These are phyloP conservation scores for Stagonosporopsis rhizophila DNA, from an alignment of 2,329 filamentous ascomycete genomes.

Conservation along the genomic window DNA sequence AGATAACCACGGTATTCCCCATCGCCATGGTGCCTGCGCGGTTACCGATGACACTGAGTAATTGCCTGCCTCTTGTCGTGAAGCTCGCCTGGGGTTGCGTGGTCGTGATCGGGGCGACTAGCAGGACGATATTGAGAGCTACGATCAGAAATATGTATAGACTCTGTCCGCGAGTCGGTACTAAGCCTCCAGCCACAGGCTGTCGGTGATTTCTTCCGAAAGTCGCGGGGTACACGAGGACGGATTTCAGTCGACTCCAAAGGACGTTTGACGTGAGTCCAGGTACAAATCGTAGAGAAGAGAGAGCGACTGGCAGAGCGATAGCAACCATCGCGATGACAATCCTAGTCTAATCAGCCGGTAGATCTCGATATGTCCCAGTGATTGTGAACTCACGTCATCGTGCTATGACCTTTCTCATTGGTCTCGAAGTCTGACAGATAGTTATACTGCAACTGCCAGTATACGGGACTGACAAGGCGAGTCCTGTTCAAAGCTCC, in stretches of 20 bases:
- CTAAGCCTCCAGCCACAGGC: neutral
- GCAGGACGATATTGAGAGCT: neutral
- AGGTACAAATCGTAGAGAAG: neutral
- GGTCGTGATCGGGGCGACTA: neutral
- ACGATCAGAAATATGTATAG: neutral
- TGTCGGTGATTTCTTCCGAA: neutral
- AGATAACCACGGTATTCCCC: neutral
- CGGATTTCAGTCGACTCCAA: neutral
- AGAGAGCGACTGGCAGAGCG: neutral
- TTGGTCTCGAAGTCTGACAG: neutral
- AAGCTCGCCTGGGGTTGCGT: neutral
- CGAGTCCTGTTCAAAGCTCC: neutral
- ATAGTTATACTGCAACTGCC: neutral
- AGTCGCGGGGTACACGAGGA: neutral
- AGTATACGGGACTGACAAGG: neutral
- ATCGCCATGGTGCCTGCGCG: conserved; percentile 1
- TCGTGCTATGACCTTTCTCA: neutral
- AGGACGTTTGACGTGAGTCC: neutral
- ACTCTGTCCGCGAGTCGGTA: neutral
- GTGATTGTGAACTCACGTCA: neutral
- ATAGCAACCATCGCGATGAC: neutral
- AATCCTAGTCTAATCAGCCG: neutral
- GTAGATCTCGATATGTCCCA: neutral
- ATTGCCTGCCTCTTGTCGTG: neutral
- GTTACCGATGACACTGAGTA: neutral